Percentiles rank a stretch among this genome's conserved stretches.
Evolutionary conservation across 306 rosid genomes (phyloP).

Genomic region (Lathyrus sativus): DNA sequence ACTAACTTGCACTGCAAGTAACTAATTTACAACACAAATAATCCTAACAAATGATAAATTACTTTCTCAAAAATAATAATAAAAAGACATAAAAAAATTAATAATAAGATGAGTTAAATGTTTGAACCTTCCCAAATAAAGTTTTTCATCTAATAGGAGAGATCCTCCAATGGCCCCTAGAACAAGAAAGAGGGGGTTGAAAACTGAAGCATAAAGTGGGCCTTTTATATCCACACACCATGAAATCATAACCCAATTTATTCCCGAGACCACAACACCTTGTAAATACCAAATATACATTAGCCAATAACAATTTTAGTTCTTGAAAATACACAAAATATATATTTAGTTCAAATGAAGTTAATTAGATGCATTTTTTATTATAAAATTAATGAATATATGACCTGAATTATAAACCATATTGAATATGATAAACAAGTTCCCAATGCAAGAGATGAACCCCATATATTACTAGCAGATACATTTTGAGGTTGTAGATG

Average conservation of each 20-base stretch:
- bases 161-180: constrained; percentile 38
- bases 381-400: not conserved
- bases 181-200: constrained; percentile 40
- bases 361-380: not conserved
- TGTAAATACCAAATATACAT: constrained; percentile 1
- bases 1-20: too few relatives aligned
- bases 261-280: constrained; percentile 35
- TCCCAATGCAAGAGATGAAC: constrained; percentile 25
- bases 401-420: constrained; percentile 41
- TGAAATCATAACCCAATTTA: constrained; percentile 28
- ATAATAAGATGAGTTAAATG: not conserved
- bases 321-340: not conserved
- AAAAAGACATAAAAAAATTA: not conserved
- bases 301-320: not conserved
- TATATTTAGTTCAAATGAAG: not conserved
- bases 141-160: constrained; percentile 23
- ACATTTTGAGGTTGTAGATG: not conserved
- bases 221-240: constrained; percentile 34
- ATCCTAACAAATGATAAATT: too few relatives aligned
- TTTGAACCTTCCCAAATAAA: constrained; percentile 35
- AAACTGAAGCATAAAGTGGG: constrained; percentile 37
- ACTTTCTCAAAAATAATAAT: too few relatives aligned
- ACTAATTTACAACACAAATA: too few relatives aligned
- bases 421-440: constrained; percentile 35
- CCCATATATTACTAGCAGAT: constrained; percentile 3